Evolutionary conservation across 163 green algal genomes (phyloP).

Genomic region (Smithsoniella earleae): DNA sequence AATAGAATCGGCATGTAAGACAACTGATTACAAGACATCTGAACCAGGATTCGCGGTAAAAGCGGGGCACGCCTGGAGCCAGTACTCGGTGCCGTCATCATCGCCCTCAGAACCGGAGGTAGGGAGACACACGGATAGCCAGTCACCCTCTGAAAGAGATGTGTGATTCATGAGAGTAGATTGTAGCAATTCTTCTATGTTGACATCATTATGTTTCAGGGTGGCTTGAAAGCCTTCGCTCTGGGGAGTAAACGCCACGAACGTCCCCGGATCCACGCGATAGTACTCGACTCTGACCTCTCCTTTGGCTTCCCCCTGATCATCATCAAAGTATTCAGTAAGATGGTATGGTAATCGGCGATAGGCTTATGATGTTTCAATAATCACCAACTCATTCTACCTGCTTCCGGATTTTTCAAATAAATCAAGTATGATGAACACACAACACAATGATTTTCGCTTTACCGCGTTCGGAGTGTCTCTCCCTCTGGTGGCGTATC

Average conservation of each 20-base stretch:
- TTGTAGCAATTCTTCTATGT: constrained; percentile 59
- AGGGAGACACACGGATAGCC: constrained; percentile 36
- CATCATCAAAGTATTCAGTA: neutral
- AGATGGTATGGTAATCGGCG: too few relatives aligned
- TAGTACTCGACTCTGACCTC: constrained; percentile 55
- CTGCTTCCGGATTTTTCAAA: neutral
- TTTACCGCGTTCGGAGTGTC: too few relatives aligned
- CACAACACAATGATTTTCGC: neutral
- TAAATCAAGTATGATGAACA: neutral
- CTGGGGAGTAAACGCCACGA: constrained; percentile 37
- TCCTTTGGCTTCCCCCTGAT: constrained; percentile 37
- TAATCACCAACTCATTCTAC: too few relatives aligned
- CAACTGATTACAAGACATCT: too few relatives aligned
- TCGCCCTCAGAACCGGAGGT: neutral
- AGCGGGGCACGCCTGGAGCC: neutral
- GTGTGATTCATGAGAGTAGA: constrained; percentile 47
- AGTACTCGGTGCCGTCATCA: neutral
- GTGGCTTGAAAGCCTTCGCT: neutral
- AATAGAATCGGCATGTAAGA: too few relatives aligned
- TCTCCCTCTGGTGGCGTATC: too few relatives aligned
- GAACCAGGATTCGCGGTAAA: too few relatives aligned
- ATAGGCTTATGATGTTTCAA: neutral
- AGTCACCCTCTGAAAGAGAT: constrained; percentile 62
- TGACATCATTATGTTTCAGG: constrained; percentile 25
- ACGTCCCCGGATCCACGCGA: constrained; percentile 44